Evolutionary conservation across 305 asterid species (phyloP).

Genomic region (Rubia tinctorum): DNA sequence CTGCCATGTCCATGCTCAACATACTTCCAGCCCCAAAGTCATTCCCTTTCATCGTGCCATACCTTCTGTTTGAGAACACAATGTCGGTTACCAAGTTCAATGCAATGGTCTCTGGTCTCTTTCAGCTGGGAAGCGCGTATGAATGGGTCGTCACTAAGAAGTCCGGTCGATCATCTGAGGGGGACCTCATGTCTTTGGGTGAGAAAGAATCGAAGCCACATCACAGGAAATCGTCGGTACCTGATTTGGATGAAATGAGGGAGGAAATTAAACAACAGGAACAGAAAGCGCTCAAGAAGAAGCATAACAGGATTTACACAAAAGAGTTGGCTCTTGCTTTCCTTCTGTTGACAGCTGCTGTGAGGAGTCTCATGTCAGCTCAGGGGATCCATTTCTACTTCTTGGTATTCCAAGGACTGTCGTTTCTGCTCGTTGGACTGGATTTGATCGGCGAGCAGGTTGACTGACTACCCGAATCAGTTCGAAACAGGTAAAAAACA

Average conservation of each 20-base stretch:
- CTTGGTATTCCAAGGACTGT: constrained; percentile 89
- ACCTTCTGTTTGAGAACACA: constrained; percentile 85
- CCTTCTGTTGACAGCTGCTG: constrained; percentile 80
- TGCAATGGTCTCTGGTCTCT: constrained; percentile 94
- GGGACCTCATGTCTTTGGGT: constrained; percentile 53
- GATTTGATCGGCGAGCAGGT: constrained; percentile 93
- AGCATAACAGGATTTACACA: constrained; percentile 75
- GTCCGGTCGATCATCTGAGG: constrained; percentile 84
- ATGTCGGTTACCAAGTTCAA: constrained; percentile 96
- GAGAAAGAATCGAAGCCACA: constrained; percentile 43
- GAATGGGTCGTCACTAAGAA: constrained; percentile 92
- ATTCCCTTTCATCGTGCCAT: constrained; percentile 88
- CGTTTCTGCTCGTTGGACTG: constrained; percentile 84
- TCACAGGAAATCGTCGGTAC: constrained; percentile 59
- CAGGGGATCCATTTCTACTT: constrained; percentile 93
- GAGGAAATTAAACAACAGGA: constrained; percentile 58
- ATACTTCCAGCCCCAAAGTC: constrained; percentile 86
- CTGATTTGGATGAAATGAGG: constrained; percentile 58
- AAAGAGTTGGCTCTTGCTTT: constrained; percentile 82
- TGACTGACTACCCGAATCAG: constrained; percentile 28
- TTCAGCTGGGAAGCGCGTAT: constrained; percentile 89
- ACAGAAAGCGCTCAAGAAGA: constrained; percentile 46
- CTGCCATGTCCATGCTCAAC: constrained; percentile 71
- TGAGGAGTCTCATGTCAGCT: constrained; percentile 77
- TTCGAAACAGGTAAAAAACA: not conserved